Base-by-base conservation (phyloP, 1,284 basidiomycete genomes). In the Naganishia cerealis region DNA sequence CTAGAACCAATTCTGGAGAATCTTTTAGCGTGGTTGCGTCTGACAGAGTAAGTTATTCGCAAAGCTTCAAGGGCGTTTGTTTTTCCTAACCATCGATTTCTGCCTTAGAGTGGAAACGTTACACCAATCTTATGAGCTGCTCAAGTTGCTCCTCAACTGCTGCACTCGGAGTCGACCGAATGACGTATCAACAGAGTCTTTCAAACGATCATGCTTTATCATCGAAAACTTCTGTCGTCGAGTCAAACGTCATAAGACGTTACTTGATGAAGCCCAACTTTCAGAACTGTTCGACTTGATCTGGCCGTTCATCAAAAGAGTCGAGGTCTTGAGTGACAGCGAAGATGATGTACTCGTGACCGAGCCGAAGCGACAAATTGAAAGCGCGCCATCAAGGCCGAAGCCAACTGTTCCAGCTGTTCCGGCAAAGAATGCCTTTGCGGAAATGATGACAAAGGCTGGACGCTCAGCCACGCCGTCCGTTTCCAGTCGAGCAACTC, bases 121-220 rank as follows among this genome's bases (percentile, higher is more conserved):
- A 0, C 89, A 94, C 78, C 93, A 95, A 74, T 88, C 92, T 0
- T 92, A 90, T 71, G 84, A 90, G 66, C 82, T 96, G 9, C 81
- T 95, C 55, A 88, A 90, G 75, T 86, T 88, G 10, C 83, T 95
- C 40, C 82, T 94, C 55, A 84, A 86, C 36, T 86, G 88, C 70
- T 90, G 91, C 78, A 82, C 83, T 57, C 63, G 62, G 24, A 53
- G 54, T 43, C 84, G 85, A 57, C 84, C 84, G 4, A 79, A 82
- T 15, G 81, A 86, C 10, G 80, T 78, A 2, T 89, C 88, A 1
- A 68, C 70, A n/a, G 67, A 65, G 29, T 33, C 42, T 10, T 65
- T 71, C 36, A 57, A 48, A 24, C 48, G 59, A n/a, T 67, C 70
- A 81, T 82, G 3, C 77, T 83, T 24, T 81, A 61, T 39, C 66